Evolutionary conservation across 2,329 filamentous ascomycete species (phyloP), one percentile per base, ranked within the genome.

Genomic region (Epichloe hybrida): DNA sequence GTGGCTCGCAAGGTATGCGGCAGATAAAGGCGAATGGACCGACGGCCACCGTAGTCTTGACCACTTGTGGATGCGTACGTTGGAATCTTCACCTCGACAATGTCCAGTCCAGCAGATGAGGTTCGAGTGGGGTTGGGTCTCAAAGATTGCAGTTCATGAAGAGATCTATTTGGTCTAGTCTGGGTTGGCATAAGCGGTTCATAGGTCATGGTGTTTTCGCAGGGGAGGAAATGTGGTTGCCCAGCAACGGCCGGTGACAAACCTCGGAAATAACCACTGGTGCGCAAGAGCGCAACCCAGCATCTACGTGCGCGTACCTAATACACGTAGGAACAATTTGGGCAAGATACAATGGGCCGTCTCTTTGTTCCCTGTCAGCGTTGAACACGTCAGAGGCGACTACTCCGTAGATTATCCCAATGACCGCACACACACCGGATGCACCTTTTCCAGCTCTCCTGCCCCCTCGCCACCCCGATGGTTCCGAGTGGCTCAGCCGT

Each of bases 221-320:
- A 38, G 48, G 17, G 60, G 64, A 2, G 59, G 62, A 2, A 37
- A 46, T 20, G n/a, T 60, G 56, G 35, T 63, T 60, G 23, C 56
- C 60, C 42, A 64, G 64, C 15, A 52, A 52, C 47, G 66, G 62
- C 34, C 35, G 1, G n/a, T 21, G 44, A 17, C 44, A 11, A 15
- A 4, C 12, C 23, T 27, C 23, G 23, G 23, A 27, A 27, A 27
- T 27, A 27, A 8, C 23, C 3, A 1, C 20, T 20, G 2, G 20
- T 21, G 20, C 17, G 17, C 17, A 17, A 17, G 17, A 17, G 17
- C 17, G 17, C 17, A 17, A 17, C 17, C 17, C 17, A 17, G 17
- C 17, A 17, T 17, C 17, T 17, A 17, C 17, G 2, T 17, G 2
- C 17, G 17, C 17, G 17, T 17, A 17, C 17, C n/a, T n/a, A n/a